phyloP scores from a whole-genome alignment of 1,284 basidiomycete species.

The Laetiporus sulphureus region DNA sequence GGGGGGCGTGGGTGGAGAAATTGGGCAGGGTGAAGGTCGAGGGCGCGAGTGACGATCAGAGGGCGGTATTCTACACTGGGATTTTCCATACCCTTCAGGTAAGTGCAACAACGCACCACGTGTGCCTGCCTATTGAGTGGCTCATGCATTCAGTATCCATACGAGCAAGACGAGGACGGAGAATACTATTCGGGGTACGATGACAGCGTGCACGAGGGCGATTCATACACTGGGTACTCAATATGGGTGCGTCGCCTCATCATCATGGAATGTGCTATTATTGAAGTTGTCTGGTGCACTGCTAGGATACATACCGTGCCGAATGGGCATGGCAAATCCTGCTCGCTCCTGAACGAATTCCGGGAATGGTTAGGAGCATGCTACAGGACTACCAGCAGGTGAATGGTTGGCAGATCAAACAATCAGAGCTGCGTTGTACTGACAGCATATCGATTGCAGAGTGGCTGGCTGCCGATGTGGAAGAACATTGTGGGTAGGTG shows the following conservation, averaged over 20 bases:
- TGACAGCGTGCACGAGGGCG: slow-evolving; percentile 51
- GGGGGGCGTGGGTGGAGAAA: slow-evolving; percentile 68
- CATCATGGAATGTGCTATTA: neutral
- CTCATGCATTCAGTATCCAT: too few species aligned
- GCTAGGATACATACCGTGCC: slow-evolving; percentile 72
- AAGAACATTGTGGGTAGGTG: slow-evolving; percentile 72
- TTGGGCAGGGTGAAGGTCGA: slow-evolving; percentile 56
- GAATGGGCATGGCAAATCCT: slow-evolving; percentile 76
- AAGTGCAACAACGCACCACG: too few species aligned
- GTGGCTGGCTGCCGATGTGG: slow-evolving; percentile 89
- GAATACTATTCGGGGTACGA: slow-evolving; percentile 77
- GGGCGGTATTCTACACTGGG: slow-evolving; percentile 58
- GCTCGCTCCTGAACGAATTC: slow-evolving; percentile 67
- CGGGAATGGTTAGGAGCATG: slow-evolving; percentile 76
- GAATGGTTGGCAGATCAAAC: neutral
- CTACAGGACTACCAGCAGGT: slow-evolving; percentile 71
- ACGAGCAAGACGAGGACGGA: slow-evolving; percentile 66
- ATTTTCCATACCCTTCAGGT: slow-evolving; percentile 68
- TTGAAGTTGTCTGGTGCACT: neutral
- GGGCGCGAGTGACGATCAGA: slow-evolving; percentile 46
- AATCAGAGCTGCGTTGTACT: neutral
- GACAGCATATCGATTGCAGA: slow-evolving; percentile 29
- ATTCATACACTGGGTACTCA: slow-evolving; percentile 77
- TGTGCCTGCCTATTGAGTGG: too few species aligned
- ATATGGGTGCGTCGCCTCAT: too few species aligned